A percentile compares a stretch with the other conserved stretches of the same genome.
Evolutionary conservation across 2,329 filamentous ascomycete species (phyloP).

Genomic region (Pseudogymnoascus sp.): DNA sequence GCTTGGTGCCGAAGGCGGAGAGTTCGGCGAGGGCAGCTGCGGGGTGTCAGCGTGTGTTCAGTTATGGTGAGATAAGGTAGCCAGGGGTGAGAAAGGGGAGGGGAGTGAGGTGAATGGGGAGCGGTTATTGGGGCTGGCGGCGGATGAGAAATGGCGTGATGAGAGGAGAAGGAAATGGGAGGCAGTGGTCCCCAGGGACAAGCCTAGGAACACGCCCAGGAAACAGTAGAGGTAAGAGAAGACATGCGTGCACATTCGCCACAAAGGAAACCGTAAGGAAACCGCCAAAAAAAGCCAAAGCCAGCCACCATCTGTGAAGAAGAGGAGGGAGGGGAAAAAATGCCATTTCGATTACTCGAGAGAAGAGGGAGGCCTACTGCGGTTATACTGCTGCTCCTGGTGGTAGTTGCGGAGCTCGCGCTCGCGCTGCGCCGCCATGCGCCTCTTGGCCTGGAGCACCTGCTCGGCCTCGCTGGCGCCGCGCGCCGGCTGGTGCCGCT

Average conservation of each 20-base stretch:
- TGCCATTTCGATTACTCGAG: conserved; percentile 21
- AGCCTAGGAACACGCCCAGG: neutral
- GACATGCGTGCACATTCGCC: conserved; percentile 15
- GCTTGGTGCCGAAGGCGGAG: conserved; percentile 60
- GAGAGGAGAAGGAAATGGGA: neutral
- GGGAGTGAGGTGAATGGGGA: neutral
- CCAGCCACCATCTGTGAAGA: conserved; percentile 22
- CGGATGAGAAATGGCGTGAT: neutral
- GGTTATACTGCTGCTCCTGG: conserved; percentile 99
- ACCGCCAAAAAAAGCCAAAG: conserved; percentile 29
- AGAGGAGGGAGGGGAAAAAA: neutral
- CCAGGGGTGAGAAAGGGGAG: neutral
- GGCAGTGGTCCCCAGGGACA: neutral
- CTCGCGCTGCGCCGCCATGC: conserved; percentile 98
- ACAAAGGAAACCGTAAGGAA: conserved; percentile 20
- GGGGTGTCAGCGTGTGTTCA: neutral
- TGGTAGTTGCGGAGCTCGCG: conserved; percentile 99
- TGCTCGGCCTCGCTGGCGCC: conserved; percentile 87
- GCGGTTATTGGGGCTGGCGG: neutral
- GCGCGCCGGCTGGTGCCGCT: conserved; percentile 81
- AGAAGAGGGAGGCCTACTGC: conserved; percentile 85
- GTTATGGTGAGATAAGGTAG: neutral
- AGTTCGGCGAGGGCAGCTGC: conserved; percentile 57
- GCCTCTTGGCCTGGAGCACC: conserved; percentile 97
- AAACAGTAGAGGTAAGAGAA: neutral